Base-by-base conservation (phyloP, 2,329 filamentous ascomycete species). In the Pleochaeta shiraiana region DNA sequence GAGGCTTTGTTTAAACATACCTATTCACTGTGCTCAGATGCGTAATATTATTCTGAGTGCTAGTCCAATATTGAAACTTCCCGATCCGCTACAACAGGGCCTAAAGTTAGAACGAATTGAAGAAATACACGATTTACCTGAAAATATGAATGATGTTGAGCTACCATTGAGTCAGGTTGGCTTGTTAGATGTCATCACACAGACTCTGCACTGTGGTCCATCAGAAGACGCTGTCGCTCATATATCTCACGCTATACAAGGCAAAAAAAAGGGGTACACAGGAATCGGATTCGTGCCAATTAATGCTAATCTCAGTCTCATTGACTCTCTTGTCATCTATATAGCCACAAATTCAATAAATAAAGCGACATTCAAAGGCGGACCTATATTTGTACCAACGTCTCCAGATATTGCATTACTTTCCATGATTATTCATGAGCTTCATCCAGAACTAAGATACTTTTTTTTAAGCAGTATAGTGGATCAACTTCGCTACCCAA, bases 401-500 rank as follows among this genome's bases (percentile, higher is more conserved):
- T 83, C 84, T 0, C 77, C 85, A 6, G 87, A 92, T 68, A 83
- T 87, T 39, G 82, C 82, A 57, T 75, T 93, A 16, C 76, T 98
- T 66, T 86, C 86, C 66, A 84, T 87, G 69, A 79, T 98, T 33
- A 81, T 88, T 11, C 85, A 87, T 70, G 86, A 87, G 67, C 78
- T 95, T 45, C 79, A 81, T 45, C 82, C 88, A 0, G 89, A 95
- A 74, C 84, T 85, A 26, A 85, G 91, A 64, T 95, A 95, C 76
- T 88, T 89, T 73, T 78, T 98, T 65, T 76, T 97, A 65, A 84
- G 81, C 69, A 88, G 88, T 68, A 89, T 98, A 72, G 82, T 89
- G 65, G 95, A 97, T 74, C 91, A 97, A 75, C 81, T 98, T 61
- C 87, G 93, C 66, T 95, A 87, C 73, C 90, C 91, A 12, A 95